Evolutionary conservation across 2,329 filamentous ascomycete species (phyloP).

Genomic region (Sclerotiophoma versabilis): DNA sequence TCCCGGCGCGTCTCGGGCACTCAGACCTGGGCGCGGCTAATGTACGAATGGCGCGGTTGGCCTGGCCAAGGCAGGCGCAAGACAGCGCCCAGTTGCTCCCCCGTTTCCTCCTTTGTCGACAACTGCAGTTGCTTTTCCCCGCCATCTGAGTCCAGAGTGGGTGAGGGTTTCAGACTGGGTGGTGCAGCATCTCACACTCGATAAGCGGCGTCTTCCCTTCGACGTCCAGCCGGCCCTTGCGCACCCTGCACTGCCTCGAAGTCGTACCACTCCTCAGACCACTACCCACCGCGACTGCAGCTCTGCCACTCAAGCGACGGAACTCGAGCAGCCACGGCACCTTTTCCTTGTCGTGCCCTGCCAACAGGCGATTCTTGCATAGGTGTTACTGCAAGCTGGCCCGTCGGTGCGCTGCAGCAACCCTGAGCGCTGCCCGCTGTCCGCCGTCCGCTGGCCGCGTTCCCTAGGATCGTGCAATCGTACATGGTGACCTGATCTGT

Average conservation of each 20-base stretch:
- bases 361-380: conserved; percentile 16
- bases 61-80: conserved; percentile 11
- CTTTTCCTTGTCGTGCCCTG: background rate
- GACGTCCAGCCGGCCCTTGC: background rate
- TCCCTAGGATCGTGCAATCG: too few species aligned
- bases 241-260: background rate
- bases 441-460: background rate
- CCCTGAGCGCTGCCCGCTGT: conserved; percentile 4
- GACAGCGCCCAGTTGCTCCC: background rate
- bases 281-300: conserved; percentile 14
- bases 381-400: conserved; percentile 3
- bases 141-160: background rate
- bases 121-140: background rate
- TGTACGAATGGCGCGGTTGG: background rate
- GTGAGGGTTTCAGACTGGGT: conserved; percentile 3
- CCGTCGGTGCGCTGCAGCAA: conserved; percentile 5
- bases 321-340: conserved; percentile 1
- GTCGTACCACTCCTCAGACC: too few species aligned
- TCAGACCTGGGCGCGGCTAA: conserved; percentile 5
- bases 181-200: background rate
- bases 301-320: conserved; percentile 5
- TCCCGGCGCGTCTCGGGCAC: conserved; percentile 2
- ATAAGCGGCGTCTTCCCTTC: background rate
- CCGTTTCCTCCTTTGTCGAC: conserved; percentile 6
- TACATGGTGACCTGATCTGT: conserved; percentile 20